A percentile compares a stretch with the other conserved stretches of the same genome.
Conservation (phyloP, 495 filamentous ascomycete species). For the Thermochaetoides thermophila region DNA sequence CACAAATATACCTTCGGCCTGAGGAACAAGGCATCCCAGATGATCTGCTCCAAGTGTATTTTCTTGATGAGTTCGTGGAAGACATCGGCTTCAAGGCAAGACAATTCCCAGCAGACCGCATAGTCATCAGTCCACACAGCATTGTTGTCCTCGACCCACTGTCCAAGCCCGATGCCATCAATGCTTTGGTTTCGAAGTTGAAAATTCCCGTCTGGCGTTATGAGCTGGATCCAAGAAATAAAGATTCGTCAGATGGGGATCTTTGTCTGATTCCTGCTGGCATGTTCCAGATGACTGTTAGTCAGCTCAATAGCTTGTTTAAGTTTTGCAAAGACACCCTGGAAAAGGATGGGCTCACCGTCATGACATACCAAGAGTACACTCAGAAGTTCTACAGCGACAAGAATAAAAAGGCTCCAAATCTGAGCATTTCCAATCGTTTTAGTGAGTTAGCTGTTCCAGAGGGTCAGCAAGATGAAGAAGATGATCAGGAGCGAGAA, state of each 20-base stretch:
- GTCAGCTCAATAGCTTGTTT: not conserved
- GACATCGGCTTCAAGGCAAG: not conserved
- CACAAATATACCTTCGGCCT: not conserved
- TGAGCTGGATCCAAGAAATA: not conserved
- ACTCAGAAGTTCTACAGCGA: not conserved
- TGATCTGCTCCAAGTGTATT: not conserved
- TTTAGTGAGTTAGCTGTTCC: conserved; percentile 2
- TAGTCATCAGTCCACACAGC: conserved; percentile 2
- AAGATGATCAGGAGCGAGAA: too few relatives aligned
- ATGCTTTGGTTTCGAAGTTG: not conserved
- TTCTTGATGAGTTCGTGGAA: conserved; percentile 2
- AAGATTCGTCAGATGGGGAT: conserved; percentile 2
- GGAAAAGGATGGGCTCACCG: not conserved
- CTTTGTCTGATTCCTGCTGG: conserved; percentile 5
- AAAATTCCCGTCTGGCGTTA: conserved; percentile 2
- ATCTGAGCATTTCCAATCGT: conserved; percentile 2
- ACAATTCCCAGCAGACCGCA: not conserved
- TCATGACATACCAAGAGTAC: conserved; percentile 3
- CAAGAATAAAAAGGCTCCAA: not conserved
- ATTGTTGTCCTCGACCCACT: conserved; percentile 3
- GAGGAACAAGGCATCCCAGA: not conserved
- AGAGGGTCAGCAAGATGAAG: not conserved
- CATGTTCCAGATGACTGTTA: not conserved
- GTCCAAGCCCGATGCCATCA: conserved; percentile 1
- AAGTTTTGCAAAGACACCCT: conserved; percentile 2